Percentiles rank a stretch among this genome's conserved stretches.
phyloP scores from a whole-genome alignment of 805 yeast genomes.

The Starmera dryadoides region DNA sequence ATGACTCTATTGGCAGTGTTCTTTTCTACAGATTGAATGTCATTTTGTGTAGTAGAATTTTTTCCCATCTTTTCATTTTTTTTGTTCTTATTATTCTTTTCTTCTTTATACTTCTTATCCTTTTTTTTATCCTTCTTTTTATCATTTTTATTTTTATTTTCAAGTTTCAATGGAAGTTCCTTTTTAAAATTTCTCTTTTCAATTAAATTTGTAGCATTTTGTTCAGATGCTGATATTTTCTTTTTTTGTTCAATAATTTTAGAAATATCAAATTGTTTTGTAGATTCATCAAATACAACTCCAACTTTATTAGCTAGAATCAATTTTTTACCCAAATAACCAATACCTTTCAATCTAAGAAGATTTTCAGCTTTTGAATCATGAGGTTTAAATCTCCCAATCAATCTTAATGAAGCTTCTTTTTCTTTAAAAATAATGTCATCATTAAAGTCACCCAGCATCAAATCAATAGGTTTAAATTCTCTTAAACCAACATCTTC shows the following conservation, averaged over 20 bases:
- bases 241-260: constrained; percentile 4
- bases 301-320: constrained; percentile 22
- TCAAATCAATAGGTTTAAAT: constrained; percentile 45
- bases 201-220: neutral
- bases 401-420: constrained; percentile 11
- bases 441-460: constrained; percentile 58
- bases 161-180: neutral
- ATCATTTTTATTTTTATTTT: neutral
- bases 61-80: neutral
- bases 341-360: constrained; percentile 28
- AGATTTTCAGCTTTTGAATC: constrained; percentile 23
- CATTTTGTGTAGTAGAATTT: too few species aligned
- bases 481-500: constrained; percentile 64
- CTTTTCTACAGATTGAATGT: neutral
- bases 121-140: neutral
- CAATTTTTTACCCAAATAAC: constrained; percentile 21
- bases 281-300: constrained; percentile 17
- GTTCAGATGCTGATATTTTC: neutral
- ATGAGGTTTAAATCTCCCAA: constrained; percentile 19
- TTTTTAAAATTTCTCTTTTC: neutral
- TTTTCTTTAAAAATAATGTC: constrained; percentile 7
- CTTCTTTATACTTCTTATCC: neutral
- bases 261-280: constrained; percentile 10
- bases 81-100: neutral
- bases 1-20: constrained; percentile 1